Conservation (phyloP, 1,139 yeast species). For the Pneumocystis oryctolagi region DNA sequence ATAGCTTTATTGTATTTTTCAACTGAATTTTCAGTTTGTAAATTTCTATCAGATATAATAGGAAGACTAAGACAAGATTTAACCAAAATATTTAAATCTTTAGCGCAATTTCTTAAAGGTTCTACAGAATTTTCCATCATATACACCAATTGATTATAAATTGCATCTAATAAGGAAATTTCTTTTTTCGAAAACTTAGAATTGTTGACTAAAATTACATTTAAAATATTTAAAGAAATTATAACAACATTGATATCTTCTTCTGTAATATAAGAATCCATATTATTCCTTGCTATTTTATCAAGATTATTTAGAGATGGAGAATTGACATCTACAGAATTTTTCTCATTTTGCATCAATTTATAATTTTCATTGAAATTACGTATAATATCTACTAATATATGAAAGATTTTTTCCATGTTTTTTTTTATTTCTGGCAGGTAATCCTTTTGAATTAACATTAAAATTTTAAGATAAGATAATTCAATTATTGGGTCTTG, state of each 20-base stretch:
- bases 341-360: neutral
- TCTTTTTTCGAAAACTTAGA: neutral
- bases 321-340: neutral
- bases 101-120: neutral
- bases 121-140: neutral
- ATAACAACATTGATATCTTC: neutral
- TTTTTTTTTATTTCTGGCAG: neutral
- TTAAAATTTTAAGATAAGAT: neutral
- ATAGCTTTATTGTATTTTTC: conserved; percentile 19
- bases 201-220: neutral
- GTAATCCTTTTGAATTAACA: neutral
- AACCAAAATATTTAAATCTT: conserved; percentile 1
- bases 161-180: neutral
- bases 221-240: neutral
- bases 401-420: neutral
- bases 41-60: neutral
- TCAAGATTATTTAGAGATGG: neutral
- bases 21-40: conserved; percentile 29
- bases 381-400: neutral
- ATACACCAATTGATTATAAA: neutral
- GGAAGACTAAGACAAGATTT: conserved; percentile 8
- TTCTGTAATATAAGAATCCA: neutral
- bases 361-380: neutral
- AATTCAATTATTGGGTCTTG: neutral
- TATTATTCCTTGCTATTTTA: neutral